Evolutionary conservation across 139 green algal genomes (phyloP).

Genomic region (Edaphochlamys debaryana): DNA sequence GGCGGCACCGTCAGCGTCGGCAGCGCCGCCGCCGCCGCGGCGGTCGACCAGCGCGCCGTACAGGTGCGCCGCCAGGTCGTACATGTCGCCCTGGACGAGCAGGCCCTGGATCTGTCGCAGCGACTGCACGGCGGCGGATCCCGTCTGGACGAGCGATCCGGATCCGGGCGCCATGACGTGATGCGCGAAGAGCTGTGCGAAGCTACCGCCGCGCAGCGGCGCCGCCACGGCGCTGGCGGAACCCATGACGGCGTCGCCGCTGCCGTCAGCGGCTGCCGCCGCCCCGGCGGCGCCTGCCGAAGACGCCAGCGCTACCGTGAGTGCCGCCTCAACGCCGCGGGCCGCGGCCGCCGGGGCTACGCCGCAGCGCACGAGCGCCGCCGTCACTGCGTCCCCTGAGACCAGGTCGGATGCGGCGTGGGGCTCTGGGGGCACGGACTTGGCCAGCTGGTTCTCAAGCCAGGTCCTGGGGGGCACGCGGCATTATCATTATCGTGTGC

Average conservation of each 20-base stretch:
- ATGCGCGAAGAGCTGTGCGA: constrained; percentile 7
- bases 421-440: background rate
- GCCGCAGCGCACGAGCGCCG: constrained; percentile 30
- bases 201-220: background rate
- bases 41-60: constrained; percentile 36
- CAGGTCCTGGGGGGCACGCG: constrained; percentile 4
- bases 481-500: no score
- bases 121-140: constrained; percentile 10
- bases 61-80: constrained; percentile 32
- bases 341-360: constrained; percentile 5
- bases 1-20: background rate
- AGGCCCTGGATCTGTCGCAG: constrained; percentile 44
- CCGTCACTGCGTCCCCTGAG: constrained; percentile 13
- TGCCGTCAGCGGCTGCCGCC: background rate
- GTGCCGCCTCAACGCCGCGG: constrained; percentile 10
- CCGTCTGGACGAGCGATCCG: background rate
- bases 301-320: background rate
- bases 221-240: background rate
- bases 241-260: background rate
- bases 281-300: background rate
- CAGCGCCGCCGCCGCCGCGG: background rate
- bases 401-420: constrained; percentile 13
- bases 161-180: background rate
- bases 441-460: constrained; percentile 6
- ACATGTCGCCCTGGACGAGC: constrained; percentile 44